These are phyloP conservation scores for Neofusicoccum cordaticola DNA, from an alignment of 2,329 filamentous ascomycete species.

Conservation along the genomic window DNA sequence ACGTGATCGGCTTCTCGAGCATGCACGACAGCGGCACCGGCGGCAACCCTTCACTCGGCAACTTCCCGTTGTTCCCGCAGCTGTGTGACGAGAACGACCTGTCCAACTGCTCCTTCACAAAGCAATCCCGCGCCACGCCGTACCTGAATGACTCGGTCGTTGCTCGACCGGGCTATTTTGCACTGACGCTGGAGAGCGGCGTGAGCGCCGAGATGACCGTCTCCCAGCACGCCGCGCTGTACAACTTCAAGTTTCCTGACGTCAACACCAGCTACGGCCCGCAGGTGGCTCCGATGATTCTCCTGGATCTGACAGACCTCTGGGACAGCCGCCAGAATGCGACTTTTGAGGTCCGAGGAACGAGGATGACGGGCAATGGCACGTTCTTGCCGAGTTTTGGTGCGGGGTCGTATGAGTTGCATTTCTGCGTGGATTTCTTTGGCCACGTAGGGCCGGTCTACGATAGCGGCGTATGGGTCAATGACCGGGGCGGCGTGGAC, in stretches of 20 bases:
- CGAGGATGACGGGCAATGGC: conserved; percentile 58
- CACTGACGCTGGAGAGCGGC: conserved; percentile 54
- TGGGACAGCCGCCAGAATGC: conserved; percentile 52
- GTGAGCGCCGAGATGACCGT: conserved; percentile 62
- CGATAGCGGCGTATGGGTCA: conserved; percentile 59
- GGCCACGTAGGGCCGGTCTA: conserved; percentile 47
- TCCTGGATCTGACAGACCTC: conserved; percentile 61
- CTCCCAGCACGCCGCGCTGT: conserved; percentile 58
- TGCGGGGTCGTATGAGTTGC: conserved; percentile 55
- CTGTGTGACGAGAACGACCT: conserved; percentile 61
- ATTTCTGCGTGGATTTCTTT: conserved; percentile 61
- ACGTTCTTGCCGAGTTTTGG: conserved; percentile 62
- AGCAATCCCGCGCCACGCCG: conserved; percentile 46
- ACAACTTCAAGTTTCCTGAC: conserved; percentile 56
- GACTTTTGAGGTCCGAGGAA: conserved; percentile 49
- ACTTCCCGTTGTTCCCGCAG: conserved; percentile 71
- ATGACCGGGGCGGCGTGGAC: conserved; percentile 49
- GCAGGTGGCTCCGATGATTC: conserved; percentile 52
- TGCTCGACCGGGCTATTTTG: conserved; percentile 61
- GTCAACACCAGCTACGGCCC: conserved; percentile 27
- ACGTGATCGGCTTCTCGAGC: conserved; percentile 43
- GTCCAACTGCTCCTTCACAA: conserved; percentile 56
- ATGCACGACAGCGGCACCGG: conserved; percentile 38
- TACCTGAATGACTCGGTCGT: conserved; percentile 51
- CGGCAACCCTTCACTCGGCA: conserved; percentile 61